These are phyloP conservation scores for Melianthus villosus DNA, from an alignment of 441 rosid species.

Conservation along the genomic window DNA sequence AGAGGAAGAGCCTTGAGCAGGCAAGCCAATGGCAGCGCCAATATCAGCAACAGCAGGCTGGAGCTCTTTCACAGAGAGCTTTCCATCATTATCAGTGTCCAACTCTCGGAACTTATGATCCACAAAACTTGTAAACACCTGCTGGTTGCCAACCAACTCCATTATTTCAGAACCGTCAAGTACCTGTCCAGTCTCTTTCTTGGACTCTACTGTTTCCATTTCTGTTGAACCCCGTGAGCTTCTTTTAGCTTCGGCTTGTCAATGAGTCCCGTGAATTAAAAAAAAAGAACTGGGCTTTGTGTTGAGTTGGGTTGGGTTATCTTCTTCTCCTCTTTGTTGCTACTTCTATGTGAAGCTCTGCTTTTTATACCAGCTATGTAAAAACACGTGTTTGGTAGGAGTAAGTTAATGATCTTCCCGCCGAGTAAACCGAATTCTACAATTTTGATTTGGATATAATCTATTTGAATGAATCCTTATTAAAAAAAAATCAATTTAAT, in stretches of 20 bases:
- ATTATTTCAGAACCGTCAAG: slow-evolving; percentile 83
- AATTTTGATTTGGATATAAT: too few species aligned
- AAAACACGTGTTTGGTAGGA: too few species aligned
- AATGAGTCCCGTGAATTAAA: neutral
- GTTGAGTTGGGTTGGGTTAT: too few species aligned
- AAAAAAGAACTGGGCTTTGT: too few species aligned
- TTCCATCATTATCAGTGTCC: slow-evolving; percentile 57
- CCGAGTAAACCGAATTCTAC: too few species aligned
- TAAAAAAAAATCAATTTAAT: too few species aligned
- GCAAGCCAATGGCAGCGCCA: slow-evolving; percentile 85
- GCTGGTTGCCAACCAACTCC: slow-evolving; percentile 70
- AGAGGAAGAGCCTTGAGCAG: slow-evolving; percentile 62
- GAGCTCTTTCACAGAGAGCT: slow-evolving; percentile 63
- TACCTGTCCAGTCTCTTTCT: slow-evolving; percentile 29
- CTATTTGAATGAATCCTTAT: too few species aligned
- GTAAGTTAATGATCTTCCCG: too few species aligned
- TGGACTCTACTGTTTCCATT: neutral
- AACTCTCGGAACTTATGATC: slow-evolving; percentile 70
- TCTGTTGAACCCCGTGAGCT: slow-evolving; percentile 5
- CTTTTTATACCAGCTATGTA: too few species aligned
- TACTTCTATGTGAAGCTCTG: too few species aligned
- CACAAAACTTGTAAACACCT: slow-evolving; percentile 54
- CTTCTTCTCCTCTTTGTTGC: too few species aligned
- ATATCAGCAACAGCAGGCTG: slow-evolving; percentile 85
- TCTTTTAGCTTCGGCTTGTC: slow-evolving; percentile 2